phyloP scores from a whole-genome alignment of 495 filamentous ascomycete genomes.

The Hyaloscypha hepaticicola region DNA sequence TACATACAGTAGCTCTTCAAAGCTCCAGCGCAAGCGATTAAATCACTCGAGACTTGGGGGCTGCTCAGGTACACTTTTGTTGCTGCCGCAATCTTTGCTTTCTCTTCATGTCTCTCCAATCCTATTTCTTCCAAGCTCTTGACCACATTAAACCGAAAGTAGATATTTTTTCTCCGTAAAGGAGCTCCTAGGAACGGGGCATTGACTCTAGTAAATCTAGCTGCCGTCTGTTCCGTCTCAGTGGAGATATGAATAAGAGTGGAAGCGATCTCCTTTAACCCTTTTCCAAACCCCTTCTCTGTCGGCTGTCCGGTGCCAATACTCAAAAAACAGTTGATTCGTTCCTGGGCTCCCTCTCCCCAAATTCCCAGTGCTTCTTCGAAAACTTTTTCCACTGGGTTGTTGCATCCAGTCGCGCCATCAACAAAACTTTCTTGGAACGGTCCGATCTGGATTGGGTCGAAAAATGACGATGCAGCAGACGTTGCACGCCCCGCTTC shows the following conservation, averaged over 20 bases:
- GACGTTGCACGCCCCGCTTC: conserved; percentile 47
- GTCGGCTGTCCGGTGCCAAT: conserved; percentile 46
- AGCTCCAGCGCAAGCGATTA: not conserved
- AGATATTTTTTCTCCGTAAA: conserved; percentile 35
- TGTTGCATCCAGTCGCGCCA: conserved; percentile 41
- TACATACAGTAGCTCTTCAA: too few relatives aligned
- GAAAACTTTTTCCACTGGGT: conserved; percentile 38
- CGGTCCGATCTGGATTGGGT: conserved; percentile 42
- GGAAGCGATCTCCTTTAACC: conserved; percentile 34
- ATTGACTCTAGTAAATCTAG: conserved; percentile 40
- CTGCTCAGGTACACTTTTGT: conserved; percentile 25
- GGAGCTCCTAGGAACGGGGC: conserved; percentile 9
- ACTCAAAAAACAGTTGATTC: conserved; percentile 40
- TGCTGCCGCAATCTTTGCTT: conserved; percentile 38
- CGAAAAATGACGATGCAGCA: conserved; percentile 47
- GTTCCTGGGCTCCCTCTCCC: conserved; percentile 5
- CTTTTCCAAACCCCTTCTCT: conserved; percentile 30
- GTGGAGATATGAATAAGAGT: conserved; percentile 34
- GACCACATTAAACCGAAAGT: conserved; percentile 48
- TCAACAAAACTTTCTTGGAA: conserved; percentile 39
- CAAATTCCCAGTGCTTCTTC: conserved; percentile 5
- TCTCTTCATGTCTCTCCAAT: conserved; percentile 41
- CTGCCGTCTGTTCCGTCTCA: conserved; percentile 44
- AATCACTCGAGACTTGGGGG: not conserved
- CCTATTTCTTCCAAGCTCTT: conserved; percentile 44